A percentile compares a stretch with the other conserved stretches of the same genome.
These are phyloP conservation scores for Diplodia mutila DNA, from an alignment of 2,329 filamentous ascomycete species.

Conservation along the genomic window DNA sequence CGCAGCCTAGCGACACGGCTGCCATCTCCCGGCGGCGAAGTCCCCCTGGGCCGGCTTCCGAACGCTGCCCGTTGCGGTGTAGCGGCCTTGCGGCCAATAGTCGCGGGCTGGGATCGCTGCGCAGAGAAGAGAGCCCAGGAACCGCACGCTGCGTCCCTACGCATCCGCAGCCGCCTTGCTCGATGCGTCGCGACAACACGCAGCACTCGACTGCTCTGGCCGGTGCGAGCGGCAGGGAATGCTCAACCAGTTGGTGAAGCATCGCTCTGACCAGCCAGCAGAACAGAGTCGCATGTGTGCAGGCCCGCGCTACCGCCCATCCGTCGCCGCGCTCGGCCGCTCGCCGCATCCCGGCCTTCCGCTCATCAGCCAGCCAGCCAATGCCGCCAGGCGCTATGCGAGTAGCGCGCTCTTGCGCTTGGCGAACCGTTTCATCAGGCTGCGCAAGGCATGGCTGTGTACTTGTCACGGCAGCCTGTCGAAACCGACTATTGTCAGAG, in stretches of 20 bases:
- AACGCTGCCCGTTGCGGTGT: constrained; percentile 5
- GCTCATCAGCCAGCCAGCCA: constrained; percentile 1
- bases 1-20: not conserved
- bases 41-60: constrained; percentile 8
- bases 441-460: constrained; percentile 7
- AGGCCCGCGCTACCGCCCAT: not conserved
- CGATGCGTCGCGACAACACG: not conserved
- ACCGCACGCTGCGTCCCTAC: not conserved
- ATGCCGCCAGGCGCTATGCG: constrained; percentile 7
- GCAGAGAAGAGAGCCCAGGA: not conserved
- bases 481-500: constrained; percentile 22
- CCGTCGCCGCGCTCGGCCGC: constrained; percentile 10
- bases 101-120: not conserved
- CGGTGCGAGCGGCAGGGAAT: constrained; percentile 14
- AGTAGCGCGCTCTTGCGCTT: constrained; percentile 13
- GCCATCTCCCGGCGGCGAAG: not conserved
- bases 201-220: not conserved
- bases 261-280: constrained; percentile 10
- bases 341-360: constrained; percentile 11
- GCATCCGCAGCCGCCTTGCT: not conserved
- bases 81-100: constrained; percentile 9
- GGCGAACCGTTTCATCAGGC: constrained; percentile 22
- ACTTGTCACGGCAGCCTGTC: constrained; percentile 14
- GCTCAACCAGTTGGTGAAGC: not conserved
- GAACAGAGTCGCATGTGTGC: not conserved